Evolutionary conservation across 2,329 filamentous ascomycete species (phyloP), one percentile per base, ranked within the genome.

Genomic region (Pseudocercospora pini-densiflorae): DNA sequence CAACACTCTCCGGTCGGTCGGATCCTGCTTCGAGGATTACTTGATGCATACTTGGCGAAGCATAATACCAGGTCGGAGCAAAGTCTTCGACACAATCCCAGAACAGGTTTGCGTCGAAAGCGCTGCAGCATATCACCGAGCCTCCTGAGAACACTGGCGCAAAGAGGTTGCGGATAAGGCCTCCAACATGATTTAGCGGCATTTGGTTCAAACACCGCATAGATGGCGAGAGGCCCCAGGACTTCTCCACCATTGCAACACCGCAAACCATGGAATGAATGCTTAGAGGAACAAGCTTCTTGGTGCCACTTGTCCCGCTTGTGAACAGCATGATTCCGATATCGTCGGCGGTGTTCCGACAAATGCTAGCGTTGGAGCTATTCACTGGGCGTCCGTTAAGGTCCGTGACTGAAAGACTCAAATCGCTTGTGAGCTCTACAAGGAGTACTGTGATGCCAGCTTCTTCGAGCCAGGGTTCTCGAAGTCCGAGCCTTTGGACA

Each of bases 121-220:
- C 82, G 12, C 81, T 74, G 67, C 85, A 87, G 74, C 85, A 86
- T 24, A 87, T 83, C 1, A 83, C 83, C 0, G 84, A 83, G 1
- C 85, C 85, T 2, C 83, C 84, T 0, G 85, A 84, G 62, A 87
- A 81, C 14, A 87, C 77, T 0, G 85, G 85, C 0, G 85, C 83
- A 71, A 87, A 85, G 3, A 87, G 79, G 71, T 86, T 87, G 43
- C 85, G 78, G 31, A 87, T 78, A 7, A 87, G 77, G 12, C 85
- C 85, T 51, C 85, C 85, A 47, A 72, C 68, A 74, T 87, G 85
- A 73, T 86, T 85, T 5, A 88, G 75, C 0, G 86, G 85, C 85
- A 88, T 88, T 83, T 87, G 86, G 71, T 88, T 87, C 24, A 87
- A 73, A 71, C 85, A 88, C 0, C 82, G 79, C 69, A 87, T 85